Base-by-base conservation (phyloP, 169 alveolate genomes). In the Cyclospora cayetanensis region DNA sequence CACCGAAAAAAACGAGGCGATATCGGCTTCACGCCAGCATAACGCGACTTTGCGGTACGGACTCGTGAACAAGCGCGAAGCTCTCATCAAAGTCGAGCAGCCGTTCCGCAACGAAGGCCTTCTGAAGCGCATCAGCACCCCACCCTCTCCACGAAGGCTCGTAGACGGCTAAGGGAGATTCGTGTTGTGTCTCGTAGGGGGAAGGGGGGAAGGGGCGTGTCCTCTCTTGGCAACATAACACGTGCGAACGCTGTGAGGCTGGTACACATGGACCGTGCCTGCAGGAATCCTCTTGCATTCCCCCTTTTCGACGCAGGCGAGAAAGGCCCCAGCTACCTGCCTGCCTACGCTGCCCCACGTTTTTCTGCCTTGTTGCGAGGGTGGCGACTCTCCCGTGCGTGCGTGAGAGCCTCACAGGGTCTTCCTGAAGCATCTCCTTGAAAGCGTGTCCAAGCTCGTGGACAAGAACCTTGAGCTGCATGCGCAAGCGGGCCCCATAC, bases 401-500 rank as follows among this genome's bases (percentile, higher is more conserved):
- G n/a, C 15, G n/a, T 7, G 7, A 11, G 60, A 11, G 7, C 27
- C 72, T 60, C 27, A 60, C 72, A 9, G 72, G 34, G 31, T 60
- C 31, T 60, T 60, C 35, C 27, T 60, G 72, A n/a, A 60, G 72
- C 72, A 60, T 60, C n/a, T 60, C 72, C 31, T 60, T 60, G 27
- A 60, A 60, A 9, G 72, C 72, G 72, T 60, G 72, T n/a, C 72
- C 72, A 0, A 60, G 72, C 72, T 60, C 72, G 42, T 60, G 72
- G 35, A 31, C 72, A n/a, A 60, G 7, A n/a, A 60, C 72, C 72
- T 60, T 60, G 34, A 60, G 35, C 72, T 60, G 72, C 72, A 1
- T 31, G n/a, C 11, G n/a, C 35, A 60, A 15, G 72, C 11, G 0
- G 72, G 35, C 34, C 72, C 72, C 31, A 2, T 20, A 60, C 34